Conservation (phyloP, 1,284 basidiomycete genomes). For the Sporisorium exsertum region DNA sequence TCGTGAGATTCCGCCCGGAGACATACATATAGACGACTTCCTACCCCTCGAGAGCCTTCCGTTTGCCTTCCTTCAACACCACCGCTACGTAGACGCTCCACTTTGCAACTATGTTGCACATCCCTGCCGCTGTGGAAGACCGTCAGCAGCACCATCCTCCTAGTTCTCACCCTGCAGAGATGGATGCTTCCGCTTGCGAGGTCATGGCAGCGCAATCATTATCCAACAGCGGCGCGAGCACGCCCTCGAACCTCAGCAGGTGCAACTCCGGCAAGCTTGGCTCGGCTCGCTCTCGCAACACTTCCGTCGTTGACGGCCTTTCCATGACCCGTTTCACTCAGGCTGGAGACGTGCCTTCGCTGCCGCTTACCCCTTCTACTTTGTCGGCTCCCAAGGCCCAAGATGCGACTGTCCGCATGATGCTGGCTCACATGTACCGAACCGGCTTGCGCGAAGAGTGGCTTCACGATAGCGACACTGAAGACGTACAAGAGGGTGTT, state of each 20-base stretch:
- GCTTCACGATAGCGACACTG: background rate
- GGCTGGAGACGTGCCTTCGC: no score
- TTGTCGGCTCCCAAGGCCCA: background rate
- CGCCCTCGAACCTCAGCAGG: background rate
- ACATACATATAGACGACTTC: background rate
- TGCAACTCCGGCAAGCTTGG: background rate
- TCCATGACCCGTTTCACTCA: no score
- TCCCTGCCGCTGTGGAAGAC: background rate
- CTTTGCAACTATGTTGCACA: background rate
- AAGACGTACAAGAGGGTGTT: background rate
- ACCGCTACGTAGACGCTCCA: background rate
- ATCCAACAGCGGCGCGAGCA: background rate
- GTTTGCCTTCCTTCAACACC: background rate
- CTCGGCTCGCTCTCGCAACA: background rate
- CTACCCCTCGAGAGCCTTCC: background rate
- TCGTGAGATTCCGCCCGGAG: no score
- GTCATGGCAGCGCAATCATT: background rate
- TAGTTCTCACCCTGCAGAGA: no score
- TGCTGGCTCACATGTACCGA: slow-evolving; percentile 2
- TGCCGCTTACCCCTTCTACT: background rate
- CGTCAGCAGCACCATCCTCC: background rate
- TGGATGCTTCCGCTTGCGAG: background rate
- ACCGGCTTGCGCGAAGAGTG: background rate
- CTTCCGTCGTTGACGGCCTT: background rate
- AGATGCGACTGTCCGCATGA: background rate